Percentiles rank a stretch among this genome's conserved stretches.
Evolutionary conservation across 768 basidiomycete genomes (phyloP).

Genomic region (Leccinum boreale): DNA sequence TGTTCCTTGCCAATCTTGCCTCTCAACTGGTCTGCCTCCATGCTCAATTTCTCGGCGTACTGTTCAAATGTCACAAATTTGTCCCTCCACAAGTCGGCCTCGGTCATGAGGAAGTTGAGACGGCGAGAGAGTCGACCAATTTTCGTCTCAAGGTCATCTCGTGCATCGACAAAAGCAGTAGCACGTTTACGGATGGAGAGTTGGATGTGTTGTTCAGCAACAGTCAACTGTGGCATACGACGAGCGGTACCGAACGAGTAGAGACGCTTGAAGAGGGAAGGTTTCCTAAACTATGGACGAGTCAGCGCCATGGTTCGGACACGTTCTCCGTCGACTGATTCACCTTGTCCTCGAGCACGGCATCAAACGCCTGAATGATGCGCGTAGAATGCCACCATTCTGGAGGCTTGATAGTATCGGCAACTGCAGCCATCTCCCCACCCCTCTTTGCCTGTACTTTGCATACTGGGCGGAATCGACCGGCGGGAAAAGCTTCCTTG

Average conservation of each 20-base stretch:
- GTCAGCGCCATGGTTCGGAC: constrained; percentile 3
- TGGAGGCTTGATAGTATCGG: constrained; percentile 86
- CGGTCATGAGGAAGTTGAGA: constrained; percentile 90
- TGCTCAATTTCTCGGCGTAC: constrained; percentile 87
- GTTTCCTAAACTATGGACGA: constrained; percentile 73
- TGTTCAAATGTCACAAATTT: constrained; percentile 94
- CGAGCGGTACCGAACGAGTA: constrained; percentile 70
- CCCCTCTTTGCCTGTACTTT: constrained; percentile 85
- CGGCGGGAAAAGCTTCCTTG: constrained; percentile 93
- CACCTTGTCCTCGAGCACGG: constrained; percentile 83
- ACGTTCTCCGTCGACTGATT: neutral
- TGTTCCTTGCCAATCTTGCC: constrained; percentile 90
- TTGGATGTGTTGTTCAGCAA: constrained; percentile 83
- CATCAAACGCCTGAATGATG: constrained; percentile 88
- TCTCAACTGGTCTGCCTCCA: constrained; percentile 81
- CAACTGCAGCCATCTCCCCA: constrained; percentile 74
- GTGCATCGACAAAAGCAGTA: constrained; percentile 90
- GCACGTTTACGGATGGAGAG: constrained; percentile 89
- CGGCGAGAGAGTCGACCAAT: constrained; percentile 82
- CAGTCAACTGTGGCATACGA: constrained; percentile 67
- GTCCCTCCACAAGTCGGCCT: constrained; percentile 86
- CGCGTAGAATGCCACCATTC: constrained; percentile 94
- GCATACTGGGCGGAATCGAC: constrained; percentile 86
- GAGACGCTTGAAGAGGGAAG: constrained; percentile 82
- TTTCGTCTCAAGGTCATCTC: constrained; percentile 92